Evolutionary conservation across 129 eudicot species (phyloP).

Genomic region (Artemisia argyi): DNA sequence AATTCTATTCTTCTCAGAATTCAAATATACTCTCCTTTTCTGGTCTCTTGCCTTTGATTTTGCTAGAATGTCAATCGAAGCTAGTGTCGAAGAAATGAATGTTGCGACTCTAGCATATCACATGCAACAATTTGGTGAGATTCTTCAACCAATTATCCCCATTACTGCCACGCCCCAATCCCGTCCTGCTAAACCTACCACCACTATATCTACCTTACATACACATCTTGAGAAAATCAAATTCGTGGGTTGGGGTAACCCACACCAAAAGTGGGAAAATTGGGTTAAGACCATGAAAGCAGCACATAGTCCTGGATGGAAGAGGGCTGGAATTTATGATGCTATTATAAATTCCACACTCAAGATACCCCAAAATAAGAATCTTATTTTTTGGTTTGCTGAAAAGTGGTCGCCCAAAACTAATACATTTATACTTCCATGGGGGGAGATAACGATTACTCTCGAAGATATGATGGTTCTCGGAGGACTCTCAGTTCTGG

Average conservation of each 20-base stretch:
- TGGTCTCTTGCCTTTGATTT: conserved; percentile 8
- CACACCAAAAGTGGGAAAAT: conserved; percentile 22
- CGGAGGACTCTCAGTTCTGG: conserved; percentile 41
- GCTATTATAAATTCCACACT: conserved; percentile 34
- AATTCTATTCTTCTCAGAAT: background rate
- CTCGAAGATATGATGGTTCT: conserved; percentile 48
- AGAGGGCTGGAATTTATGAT: conserved; percentile 21
- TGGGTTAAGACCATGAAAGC: conserved; percentile 33
- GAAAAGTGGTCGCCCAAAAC: conserved; percentile 44
- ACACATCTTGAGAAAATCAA: background rate
- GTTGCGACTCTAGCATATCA: background rate
- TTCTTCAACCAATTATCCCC: conserved; percentile 10
- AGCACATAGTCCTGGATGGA: conserved; percentile 25
- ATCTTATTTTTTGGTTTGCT: conserved; percentile 20
- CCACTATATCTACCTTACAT: background rate
- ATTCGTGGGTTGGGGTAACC: conserved; percentile 13
- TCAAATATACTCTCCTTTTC: background rate
- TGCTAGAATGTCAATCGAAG: conserved; percentile 16
- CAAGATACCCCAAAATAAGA: conserved; percentile 24
- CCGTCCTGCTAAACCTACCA: conserved; percentile 6
- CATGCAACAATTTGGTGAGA: background rate
- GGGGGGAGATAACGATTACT: conserved; percentile 52
- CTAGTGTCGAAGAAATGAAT: conserved; percentile 6
- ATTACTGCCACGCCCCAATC: background rate
- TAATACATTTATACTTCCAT: conserved; percentile 46